Evolutionary conservation across 2,329 filamentous ascomycete species (phyloP).

Genomic region (Trichoderma gracile): DNA sequence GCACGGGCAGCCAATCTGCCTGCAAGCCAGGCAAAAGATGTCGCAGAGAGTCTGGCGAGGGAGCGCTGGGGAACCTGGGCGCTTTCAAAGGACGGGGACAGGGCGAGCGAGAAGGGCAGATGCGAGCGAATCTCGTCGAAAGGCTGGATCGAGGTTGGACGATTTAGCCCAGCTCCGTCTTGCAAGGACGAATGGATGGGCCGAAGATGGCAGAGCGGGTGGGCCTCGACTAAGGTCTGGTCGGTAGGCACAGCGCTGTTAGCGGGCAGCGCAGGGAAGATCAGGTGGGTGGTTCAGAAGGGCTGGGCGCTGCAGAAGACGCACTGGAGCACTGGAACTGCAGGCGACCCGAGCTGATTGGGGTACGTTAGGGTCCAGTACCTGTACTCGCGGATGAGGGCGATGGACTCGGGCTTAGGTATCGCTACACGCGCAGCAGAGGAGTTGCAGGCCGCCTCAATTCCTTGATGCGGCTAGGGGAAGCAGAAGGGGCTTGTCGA

Average conservation of each 20-base stretch:
- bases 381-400: no score
- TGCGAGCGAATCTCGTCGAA: no score
- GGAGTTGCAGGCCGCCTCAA: not conserved
- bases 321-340: not conserved
- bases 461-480: not conserved
- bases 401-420: not conserved
- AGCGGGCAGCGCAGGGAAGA: not conserved
- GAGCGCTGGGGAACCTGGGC: not conserved
- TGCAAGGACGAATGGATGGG: slow-evolving; percentile 26
- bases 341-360: not conserved
- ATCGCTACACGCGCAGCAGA: not conserved
- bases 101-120: no score
- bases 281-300: slow-evolving; percentile 3
- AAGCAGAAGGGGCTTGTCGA: not conserved
- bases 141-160: slow-evolving; percentile 23
- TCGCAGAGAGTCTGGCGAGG: slow-evolving; percentile 2
- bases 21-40: not conserved
- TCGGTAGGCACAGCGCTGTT: not conserved
- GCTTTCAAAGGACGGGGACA: no score
- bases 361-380: not conserved
- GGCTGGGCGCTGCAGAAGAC: not conserved
- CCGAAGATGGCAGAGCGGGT: slow-evolving; percentile 24
- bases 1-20: slow-evolving; percentile 6
- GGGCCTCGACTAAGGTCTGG: slow-evolving; percentile 19
- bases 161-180: slow-evolving; percentile 19